Percentiles rank a stretch among this genome's conserved stretches.
Conservation (phyloP, 1,139 yeast genomes). For the Lodderomyces margitis region DNA sequence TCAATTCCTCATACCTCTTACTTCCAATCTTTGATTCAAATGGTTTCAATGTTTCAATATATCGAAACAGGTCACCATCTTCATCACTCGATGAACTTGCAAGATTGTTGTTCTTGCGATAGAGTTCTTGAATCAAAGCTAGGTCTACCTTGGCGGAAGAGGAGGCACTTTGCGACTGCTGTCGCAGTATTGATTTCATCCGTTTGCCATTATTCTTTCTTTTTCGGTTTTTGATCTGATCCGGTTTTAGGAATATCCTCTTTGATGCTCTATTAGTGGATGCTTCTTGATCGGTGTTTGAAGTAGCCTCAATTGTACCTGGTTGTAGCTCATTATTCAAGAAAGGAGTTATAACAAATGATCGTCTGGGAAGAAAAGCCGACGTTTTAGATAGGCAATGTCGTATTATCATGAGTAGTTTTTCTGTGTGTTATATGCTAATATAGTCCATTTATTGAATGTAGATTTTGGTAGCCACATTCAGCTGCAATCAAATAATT, state of each 20-base stretch:
- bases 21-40: slow-evolving; percentile 12
- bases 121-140: not conserved
- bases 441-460: no score
- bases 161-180: not conserved
- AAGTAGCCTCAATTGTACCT: not conserved
- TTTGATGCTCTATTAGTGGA: slow-evolving; percentile 6
- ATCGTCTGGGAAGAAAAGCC: not conserved
- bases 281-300: not conserved
- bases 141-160: not conserved
- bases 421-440: not conserved
- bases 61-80: slow-evolving; percentile 9
- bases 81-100: not conserved
- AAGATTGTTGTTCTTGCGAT: not conserved
- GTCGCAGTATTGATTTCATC: not conserved
- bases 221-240: slow-evolving; percentile 3
- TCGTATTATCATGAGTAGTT: not conserved
- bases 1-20: slow-evolving; percentile 13
- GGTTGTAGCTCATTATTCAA: not conserved
- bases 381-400: not conserved
- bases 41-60: slow-evolving; percentile 18
- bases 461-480: slow-evolving; percentile 6
- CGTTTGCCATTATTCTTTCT: not conserved
- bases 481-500: not conserved
- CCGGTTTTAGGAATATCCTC: slow-evolving; percentile 11
- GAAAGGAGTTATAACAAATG: not conserved